Evolutionary conservation across 768 basidiomycete genomes (phyloP), one percentile per base, ranked within the genome.

Genomic region (Imleria badia): DNA sequence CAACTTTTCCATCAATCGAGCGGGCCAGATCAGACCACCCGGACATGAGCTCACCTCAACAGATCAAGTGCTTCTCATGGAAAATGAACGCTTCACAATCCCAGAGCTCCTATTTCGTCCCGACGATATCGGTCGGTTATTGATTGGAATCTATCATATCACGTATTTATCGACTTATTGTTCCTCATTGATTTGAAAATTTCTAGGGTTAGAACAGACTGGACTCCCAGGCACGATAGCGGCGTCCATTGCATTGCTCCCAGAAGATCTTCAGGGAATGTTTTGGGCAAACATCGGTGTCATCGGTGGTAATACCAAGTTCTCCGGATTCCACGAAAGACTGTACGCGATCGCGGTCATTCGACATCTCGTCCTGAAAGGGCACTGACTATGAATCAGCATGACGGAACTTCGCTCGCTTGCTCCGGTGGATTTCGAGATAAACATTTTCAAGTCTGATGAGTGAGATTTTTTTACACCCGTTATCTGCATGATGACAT

Each of bases 251-350:
- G 76, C 81, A 1, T 72, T 81, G 30, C 82, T 98, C 55, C 91
- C 92, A 0, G 75, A 79, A 47, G 92, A 95, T 62, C 62, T 95
- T 23, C 91, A 86, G 60, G 94, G 92, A 33, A 84, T 98, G 87
- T 97, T 94, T 72, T 98, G 94, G 94, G 84, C 85, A 33, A 92
- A 98, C 69, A 94, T 98, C 56, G 90, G 89, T 13, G 73, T 96
- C 59, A 83, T 94, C 64, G 95, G 95, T 45, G 95, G 95, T 14
- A 88, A 82, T 69, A 83, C 84, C 15, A 82, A 81, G 61, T 84
- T 94, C 60, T 77, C 83, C 40, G 89, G 87, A 7, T 87, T 98
- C 62, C 78, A 80, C 20, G 72, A 78, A 48, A 75, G 95, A 73
- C 71, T 98, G 94, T 96, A 70, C 69, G 89, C 70, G 35, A 45